phyloP scores from a whole-genome alignment of 2,329 filamentous ascomycete species.

The Cordyceps cicadae region DNA sequence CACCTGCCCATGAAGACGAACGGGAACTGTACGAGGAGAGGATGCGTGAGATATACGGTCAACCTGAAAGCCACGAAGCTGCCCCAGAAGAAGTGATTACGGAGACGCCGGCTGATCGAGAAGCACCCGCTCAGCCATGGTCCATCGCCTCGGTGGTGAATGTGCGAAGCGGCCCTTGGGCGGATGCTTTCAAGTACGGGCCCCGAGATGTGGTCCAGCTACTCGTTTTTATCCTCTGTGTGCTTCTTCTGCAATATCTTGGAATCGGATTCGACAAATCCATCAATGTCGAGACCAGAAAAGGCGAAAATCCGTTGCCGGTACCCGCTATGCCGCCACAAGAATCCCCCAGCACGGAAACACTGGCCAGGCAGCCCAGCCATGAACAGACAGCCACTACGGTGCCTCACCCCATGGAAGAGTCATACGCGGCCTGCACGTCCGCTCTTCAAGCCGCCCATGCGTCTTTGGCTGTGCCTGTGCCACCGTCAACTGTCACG shows the following conservation, averaged over 20 bases:
- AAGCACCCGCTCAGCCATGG: not conserved
- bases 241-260: slow-evolving; percentile 4
- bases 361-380: not conserved
- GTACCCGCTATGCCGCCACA: not conserved
- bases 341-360: not conserved
- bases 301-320: not conserved
- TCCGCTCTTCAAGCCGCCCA: slow-evolving; percentile 16
- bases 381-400: not conserved
- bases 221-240: slow-evolving; percentile 1
- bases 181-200: slow-evolving; percentile 1
- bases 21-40: slow-evolving; percentile 40
- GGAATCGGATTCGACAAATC: slow-evolving; percentile 2
- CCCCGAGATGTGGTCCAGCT: slow-evolving; percentile 1
- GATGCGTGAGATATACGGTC: slow-evolving; percentile 46
- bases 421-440: slow-evolving; percentile 19
- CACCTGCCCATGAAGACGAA: slow-evolving; percentile 24
- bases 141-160: not conserved
- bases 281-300: not conserved
- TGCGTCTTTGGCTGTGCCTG: not conserved
- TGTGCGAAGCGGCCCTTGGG: not conserved
- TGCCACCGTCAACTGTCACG: slow-evolving; percentile 22
- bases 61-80: slow-evolving; percentile 18
- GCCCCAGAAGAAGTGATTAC: not conserved
- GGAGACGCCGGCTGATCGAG: not conserved
- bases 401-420: not conserved